Conservation (phyloP, 768 basidiomycete species). For the Suillus subaureus region DNA sequence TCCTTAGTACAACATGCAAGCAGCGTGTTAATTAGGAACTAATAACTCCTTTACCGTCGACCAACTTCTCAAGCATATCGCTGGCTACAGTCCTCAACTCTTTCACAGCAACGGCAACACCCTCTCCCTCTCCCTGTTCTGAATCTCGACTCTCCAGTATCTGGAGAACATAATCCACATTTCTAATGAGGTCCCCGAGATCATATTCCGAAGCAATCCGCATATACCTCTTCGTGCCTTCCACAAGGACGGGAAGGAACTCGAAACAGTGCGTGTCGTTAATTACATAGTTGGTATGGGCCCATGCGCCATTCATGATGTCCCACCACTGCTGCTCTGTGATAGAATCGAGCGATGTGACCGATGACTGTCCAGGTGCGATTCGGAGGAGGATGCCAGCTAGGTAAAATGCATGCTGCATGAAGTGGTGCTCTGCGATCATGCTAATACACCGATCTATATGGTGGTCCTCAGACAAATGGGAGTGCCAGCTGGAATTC, state of each 20-base stretch:
- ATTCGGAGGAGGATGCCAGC: not conserved
- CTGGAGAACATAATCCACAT: not conserved
- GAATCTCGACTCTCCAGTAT: not conserved
- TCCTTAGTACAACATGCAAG: not conserved
- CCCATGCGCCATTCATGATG: not conserved
- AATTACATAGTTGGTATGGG: accelerated
- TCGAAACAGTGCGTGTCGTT: not conserved
- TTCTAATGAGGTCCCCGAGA: accelerated
- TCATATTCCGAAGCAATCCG: not conserved
- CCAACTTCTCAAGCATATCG: not conserved
- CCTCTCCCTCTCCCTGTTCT: not conserved
- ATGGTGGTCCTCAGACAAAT: not conserved
- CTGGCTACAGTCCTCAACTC: not conserved
- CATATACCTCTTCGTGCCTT: not conserved
- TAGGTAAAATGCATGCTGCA: not conserved
- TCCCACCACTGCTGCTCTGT: not conserved
- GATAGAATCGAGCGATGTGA: not conserved
- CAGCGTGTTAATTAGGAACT: not conserved
- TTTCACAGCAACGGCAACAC: not conserved
- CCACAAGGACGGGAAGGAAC: not conserved
- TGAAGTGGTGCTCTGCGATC: accelerated
- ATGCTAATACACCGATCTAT: not conserved
- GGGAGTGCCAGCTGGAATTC: not conserved
- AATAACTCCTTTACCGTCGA: not conserved
- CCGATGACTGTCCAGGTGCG: not conserved